These are phyloP conservation scores for Aspergillus candidus DNA, from an alignment of 2,329 filamentous ascomycete species.

Conservation along the genomic window DNA sequence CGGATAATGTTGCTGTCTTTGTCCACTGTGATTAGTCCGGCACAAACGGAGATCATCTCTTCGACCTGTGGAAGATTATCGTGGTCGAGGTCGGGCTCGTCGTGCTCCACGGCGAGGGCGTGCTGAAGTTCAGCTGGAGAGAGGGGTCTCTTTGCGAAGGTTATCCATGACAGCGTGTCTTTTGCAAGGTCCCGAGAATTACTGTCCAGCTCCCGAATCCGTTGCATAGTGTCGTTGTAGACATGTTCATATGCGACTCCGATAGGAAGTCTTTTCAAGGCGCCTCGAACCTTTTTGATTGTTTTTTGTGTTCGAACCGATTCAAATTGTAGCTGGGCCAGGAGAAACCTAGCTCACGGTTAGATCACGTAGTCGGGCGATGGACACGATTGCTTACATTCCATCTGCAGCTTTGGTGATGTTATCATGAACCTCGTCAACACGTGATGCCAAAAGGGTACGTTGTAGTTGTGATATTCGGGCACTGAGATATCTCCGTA, in stretches of 20 bases:
- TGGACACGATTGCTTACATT: conserved; percentile 22
- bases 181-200: conserved; percentile 34
- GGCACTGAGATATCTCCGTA: conserved; percentile 24
- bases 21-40: conserved; percentile 31
- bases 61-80: conserved; percentile 30
- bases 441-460: conserved; percentile 8
- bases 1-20: conserved; percentile 1
- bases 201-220: conserved; percentile 36
- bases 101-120: conserved; percentile 37
- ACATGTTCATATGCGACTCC: conserved; percentile 31
- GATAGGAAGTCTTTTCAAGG: conserved; percentile 24
- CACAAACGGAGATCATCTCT: conserved; percentile 22
- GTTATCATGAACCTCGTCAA: conserved; percentile 12
- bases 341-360: conserved; percentile 20
- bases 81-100: conserved; percentile 23
- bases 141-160: conserved; percentile 31
- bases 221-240: conserved; percentile 40
- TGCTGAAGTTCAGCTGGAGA: conserved; percentile 35
- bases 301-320: conserved; percentile 22
- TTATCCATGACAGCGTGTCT: conserved; percentile 39
- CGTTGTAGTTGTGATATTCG: conserved; percentile 15
- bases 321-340: conserved; percentile 19
- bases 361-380: not conserved
- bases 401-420: conserved; percentile 25
- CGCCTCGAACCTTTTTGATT: conserved; percentile 19